Conservation (phyloP, 2,329 filamentous ascomycete species). For the Tolypocladium tropicale region DNA sequence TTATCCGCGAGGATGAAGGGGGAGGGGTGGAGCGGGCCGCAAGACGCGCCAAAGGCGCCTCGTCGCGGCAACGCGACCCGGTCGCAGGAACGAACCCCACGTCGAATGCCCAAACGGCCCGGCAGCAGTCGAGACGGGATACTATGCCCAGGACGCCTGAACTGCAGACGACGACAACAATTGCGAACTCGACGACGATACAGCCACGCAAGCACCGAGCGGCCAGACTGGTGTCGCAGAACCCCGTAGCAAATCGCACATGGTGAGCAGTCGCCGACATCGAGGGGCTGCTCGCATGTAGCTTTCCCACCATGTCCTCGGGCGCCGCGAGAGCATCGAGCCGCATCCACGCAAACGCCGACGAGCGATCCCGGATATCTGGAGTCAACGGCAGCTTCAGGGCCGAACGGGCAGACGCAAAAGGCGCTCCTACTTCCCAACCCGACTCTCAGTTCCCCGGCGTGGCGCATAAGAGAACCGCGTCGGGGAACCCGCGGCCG, state of each 20-base stretch:
- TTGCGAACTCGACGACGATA: neutral
- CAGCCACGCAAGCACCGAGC: neutral
- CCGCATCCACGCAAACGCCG: slow-evolving; percentile 31
- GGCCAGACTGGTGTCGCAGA: neutral
- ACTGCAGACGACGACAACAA: neutral
- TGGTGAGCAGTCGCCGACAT: neutral
- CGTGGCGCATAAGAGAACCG: slow-evolving; percentile 44
- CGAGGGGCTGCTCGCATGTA: slow-evolving; percentile 21
- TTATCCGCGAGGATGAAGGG: too few species aligned
- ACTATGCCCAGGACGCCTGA: neutral
- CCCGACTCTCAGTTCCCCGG: slow-evolving; percentile 23
- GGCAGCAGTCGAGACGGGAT: neutral
- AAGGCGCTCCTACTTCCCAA: slow-evolving; percentile 24
- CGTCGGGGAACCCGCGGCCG: slow-evolving; percentile 46
- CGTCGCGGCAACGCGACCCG: neutral
- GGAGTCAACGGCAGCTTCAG: slow-evolving; percentile 22
- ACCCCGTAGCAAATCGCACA: neutral
- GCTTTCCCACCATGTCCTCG: slow-evolving; percentile 31
- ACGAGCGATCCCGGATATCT: slow-evolving; percentile 26
- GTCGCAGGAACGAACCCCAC: neutral
- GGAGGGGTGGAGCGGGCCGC: too few species aligned
- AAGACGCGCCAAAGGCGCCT: neutral
- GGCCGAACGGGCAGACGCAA: slow-evolving; percentile 24
- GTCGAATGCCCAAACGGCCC: neutral
- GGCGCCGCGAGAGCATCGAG: slow-evolving; percentile 30